Evolutionary conservation across 768 basidiomycete species (phyloP), one percentile per base, ranked within the genome.

Genomic region (Pleurotus tuber-regium): DNA sequence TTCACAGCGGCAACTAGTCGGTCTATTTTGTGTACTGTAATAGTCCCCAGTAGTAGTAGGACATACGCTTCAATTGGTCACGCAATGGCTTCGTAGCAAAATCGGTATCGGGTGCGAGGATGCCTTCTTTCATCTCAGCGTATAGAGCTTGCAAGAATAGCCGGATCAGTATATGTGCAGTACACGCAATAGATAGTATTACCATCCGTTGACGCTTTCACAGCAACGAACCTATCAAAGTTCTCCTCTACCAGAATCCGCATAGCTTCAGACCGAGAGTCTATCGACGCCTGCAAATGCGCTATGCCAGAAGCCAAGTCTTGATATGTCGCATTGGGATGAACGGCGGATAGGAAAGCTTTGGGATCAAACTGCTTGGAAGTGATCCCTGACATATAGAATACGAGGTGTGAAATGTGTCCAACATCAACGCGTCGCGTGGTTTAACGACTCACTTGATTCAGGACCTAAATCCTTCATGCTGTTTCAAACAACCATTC

Each of bases 331-430:
- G 96, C 96, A 59, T 96, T 89, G 3, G 97, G 97, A 62, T 99
- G 94, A 4, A 94, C 84, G 9, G 81, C 82, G 6, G 92, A 91
- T 11, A 99, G 76, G 67, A 97, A 99, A 1, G 83, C 81, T 65
- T 96, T 98, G 5, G 97, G 93, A 63, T 98, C 92, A 72, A 99
- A 99, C 2, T 91, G 84, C 64, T 98, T 99, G 28, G 93, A 96
- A 3, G 85, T 86, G 12, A 98, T 83, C 31, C 82, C 74, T 89
- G 90, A 92, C n/a, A n/a, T n/a, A n/a, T n/a, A n/a, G n/a, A n/a
- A n/a, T n/a, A n/a, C n/a, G 60, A 38, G 35, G n/a, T 38, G 4
- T 4, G 35, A 19, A 38, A 16, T 38, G n/a, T 16, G 35, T 3
- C 21, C 21, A 0, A 38, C 2, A 38, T 19, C 33, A 21, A 31